A percentile compares a stretch with the other conserved stretches of the same genome.
These are phyloP conservation scores for Nigrospora sphaerica DNA, from an alignment of 2,329 filamentous ascomycete genomes.

Conservation along the genomic window DNA sequence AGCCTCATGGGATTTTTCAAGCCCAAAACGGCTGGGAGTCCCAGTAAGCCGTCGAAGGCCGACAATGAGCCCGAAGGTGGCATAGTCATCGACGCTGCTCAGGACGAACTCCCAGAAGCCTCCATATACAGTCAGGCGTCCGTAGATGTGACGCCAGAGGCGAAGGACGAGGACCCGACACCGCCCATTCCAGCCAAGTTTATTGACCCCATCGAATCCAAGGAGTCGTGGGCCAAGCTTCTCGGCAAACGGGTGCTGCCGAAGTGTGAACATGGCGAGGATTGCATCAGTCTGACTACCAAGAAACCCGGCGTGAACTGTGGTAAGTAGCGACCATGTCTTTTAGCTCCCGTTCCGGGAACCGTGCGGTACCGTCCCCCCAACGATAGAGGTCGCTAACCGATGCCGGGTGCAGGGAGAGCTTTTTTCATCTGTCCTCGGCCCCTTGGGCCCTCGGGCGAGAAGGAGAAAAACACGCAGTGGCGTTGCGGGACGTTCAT, in stretches of 20 bases:
- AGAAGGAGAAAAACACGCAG: conserved; percentile 75
- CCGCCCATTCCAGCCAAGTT: conserved; percentile 28
- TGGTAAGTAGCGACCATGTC: conserved; percentile 36
- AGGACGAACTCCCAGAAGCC: background rate
- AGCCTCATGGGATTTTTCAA: conserved; percentile 78
- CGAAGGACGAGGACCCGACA: background rate
- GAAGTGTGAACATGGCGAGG: conserved; percentile 80
- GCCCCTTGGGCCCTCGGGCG: conserved; percentile 77
- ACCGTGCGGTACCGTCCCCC: background rate
- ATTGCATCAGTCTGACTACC: conserved; percentile 74
- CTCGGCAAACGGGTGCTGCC: conserved; percentile 70
- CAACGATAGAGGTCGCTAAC: background rate
- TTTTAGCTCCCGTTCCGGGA: conserved; percentile 1
- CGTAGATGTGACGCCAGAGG: background rate
- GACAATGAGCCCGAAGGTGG: conserved; percentile 4
- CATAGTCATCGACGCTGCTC: too few relatives aligned
- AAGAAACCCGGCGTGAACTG: conserved; percentile 85
- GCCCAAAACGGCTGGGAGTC: conserved; percentile 35
- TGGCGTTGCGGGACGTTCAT: conserved; percentile 88
- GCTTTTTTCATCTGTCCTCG: conserved; percentile 59
- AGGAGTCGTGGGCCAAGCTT: conserved; percentile 80
- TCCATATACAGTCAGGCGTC: conserved; percentile 3
- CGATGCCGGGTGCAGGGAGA: conserved; percentile 31
- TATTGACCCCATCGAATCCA: conserved; percentile 63
- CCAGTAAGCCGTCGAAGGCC: conserved; percentile 4